Conservation (phyloP, 1,284 basidiomycete genomes). For the Exobasidium rhododendri region DNA sequence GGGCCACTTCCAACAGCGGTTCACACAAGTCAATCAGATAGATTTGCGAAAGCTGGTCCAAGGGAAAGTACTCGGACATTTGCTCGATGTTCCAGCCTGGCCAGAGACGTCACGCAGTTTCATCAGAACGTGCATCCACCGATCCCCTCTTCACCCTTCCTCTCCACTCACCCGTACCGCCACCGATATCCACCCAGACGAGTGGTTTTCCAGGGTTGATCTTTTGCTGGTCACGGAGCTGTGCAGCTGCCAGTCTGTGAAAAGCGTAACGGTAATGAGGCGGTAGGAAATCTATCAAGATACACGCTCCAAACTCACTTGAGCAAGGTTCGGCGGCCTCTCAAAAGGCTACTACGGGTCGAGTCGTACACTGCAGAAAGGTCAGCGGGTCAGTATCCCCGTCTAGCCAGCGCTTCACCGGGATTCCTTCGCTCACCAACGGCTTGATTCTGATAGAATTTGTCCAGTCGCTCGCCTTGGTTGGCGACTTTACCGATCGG, state of each 20-base stretch:
- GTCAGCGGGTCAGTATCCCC: not conserved
- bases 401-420: not conserved
- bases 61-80: conserved; percentile 70
- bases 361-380: conserved; percentile 47
- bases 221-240: conserved; percentile 61
- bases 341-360: conserved; percentile 49
- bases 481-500: conserved; percentile 50
- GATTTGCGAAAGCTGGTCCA: conserved; percentile 57
- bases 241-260: conserved; percentile 66
- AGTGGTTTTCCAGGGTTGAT: conserved; percentile 59
- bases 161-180: conserved; percentile 65
- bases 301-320: conserved; percentile 46
- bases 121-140: not conserved
- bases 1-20: conserved; percentile 70
- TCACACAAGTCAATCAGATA: conserved; percentile 76
- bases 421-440: conserved; percentile 23
- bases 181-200: conserved; percentile 79
- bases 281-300: not conserved
- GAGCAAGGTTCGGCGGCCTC: conserved; percentile 53
- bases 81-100: conserved; percentile 75
- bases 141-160: not conserved
- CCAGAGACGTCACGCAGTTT: not conserved
- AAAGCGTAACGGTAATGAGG: not conserved
- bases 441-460: conserved; percentile 52
- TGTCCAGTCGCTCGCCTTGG: conserved; percentile 52